These are phyloP conservation scores for Malassezia caprae DNA, from an alignment of 1,284 basidiomycete genomes.

Conservation along the genomic window DNA sequence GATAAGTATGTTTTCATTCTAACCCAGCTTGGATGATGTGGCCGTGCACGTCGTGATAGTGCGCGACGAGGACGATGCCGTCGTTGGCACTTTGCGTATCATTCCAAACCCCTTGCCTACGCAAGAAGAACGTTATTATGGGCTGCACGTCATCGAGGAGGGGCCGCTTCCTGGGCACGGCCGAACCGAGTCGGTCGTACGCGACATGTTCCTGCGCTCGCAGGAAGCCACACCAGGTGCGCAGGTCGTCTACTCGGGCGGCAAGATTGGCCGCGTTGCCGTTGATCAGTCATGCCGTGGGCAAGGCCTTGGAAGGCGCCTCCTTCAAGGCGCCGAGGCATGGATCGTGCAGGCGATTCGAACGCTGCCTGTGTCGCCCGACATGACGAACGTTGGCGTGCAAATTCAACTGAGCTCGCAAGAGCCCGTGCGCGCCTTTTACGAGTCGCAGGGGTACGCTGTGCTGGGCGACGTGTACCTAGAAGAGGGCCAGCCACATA, in stretches of 20 bases:
- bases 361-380: background rate
- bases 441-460: slow-evolving; percentile 7
- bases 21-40: slow-evolving; percentile 1
- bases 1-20: slow-evolving; percentile 5
- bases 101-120: background rate
- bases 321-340: slow-evolving; percentile 7
- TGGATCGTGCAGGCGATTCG: slow-evolving; percentile 6
- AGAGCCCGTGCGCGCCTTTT: slow-evolving; percentile 8
- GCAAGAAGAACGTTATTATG: background rate
- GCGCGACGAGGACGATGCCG: background rate
- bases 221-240: background rate
- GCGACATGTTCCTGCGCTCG: background rate
- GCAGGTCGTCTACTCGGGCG: slow-evolving; percentile 8
- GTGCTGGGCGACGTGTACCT: slow-evolving; percentile 5
- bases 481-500: slow-evolving; percentile 15
- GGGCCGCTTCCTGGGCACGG: slow-evolving; percentile 7
- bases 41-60: slow-evolving; percentile 7
- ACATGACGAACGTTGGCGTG: background rate
- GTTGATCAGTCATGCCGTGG: slow-evolving; percentile 1
- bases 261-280: slow-evolving; percentile 13
- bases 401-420: slow-evolving; percentile 9
- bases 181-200: slow-evolving; percentile 1
- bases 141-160: background rate
- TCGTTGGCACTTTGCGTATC: slow-evolving; percentile 11
- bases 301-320: background rate